Evolutionary conservation across 768 basidiomycete species (phyloP).

Genomic region (Boletus speciosus): DNA sequence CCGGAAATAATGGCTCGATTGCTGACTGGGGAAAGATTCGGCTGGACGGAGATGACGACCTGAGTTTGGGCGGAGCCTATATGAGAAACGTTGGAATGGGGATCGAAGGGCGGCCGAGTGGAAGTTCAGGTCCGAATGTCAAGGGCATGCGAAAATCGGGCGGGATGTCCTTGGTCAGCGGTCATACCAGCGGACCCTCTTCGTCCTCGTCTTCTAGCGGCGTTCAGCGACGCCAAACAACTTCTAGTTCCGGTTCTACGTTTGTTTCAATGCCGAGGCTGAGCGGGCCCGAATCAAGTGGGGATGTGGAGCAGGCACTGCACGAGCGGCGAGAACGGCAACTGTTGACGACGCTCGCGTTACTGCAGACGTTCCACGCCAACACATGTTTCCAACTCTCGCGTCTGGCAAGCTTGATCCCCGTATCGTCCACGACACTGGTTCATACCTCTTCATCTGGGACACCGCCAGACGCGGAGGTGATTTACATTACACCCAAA

Average conservation of each 20-base stretch:
- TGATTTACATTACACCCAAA: slow-evolving; percentile 52
- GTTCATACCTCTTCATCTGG: not conserved
- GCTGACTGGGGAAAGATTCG: slow-evolving; percentile 54
- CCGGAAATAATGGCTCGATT: slow-evolving; percentile 41
- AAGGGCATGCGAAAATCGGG: slow-evolving; percentile 44
- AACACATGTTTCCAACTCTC: slow-evolving; percentile 59
- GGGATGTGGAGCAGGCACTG: slow-evolving; percentile 7
- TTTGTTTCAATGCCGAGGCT: slow-evolving; percentile 28
- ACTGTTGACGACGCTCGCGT: slow-evolving; percentile 47
- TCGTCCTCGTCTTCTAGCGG: slow-evolving; percentile 31
- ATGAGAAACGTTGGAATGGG: slow-evolving; percentile 65
- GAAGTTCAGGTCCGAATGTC: slow-evolving; percentile 23
- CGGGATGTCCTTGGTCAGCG: slow-evolving; percentile 43
- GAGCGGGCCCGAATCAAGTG: slow-evolving; percentile 11
- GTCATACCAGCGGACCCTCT: slow-evolving; percentile 32
- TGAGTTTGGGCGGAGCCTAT: slow-evolving; percentile 39
- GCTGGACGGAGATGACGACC: slow-evolving; percentile 66
- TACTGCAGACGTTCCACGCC: slow-evolving; percentile 68
- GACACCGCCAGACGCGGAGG: slow-evolving; percentile 16
- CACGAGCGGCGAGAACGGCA: slow-evolving; percentile 35
- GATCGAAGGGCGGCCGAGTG: slow-evolving; percentile 58
- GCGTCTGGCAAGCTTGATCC: slow-evolving; percentile 33
- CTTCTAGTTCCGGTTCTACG: slow-evolving; percentile 28
- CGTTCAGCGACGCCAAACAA: slow-evolving; percentile 30
- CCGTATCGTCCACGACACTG: not conserved